Percentiles rank a stretch among this genome's conserved stretches.
phyloP scores from a whole-genome alignment of 768 basidiomycete genomes.

The Ramaria sp. region DNA sequence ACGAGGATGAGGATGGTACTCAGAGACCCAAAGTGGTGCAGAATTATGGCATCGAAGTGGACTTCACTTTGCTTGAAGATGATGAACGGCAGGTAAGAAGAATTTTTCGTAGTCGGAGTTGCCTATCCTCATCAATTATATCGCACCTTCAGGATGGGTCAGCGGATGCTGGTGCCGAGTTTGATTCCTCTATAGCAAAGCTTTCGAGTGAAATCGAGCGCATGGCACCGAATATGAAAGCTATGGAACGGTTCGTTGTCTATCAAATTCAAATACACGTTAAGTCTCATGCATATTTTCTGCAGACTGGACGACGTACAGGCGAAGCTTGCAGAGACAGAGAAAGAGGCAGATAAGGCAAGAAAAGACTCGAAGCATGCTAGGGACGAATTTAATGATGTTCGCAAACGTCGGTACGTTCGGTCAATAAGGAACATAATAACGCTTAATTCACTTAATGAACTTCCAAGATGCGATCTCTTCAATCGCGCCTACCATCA shows the following conservation, averaged over 20 bases:
- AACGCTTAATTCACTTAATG: not conserved
- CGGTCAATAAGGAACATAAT: not conserved
- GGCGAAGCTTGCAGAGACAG: constrained; percentile 74
- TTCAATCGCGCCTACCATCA: constrained; percentile 97
- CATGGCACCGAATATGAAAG: constrained; percentile 96
- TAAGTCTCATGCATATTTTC: not conserved
- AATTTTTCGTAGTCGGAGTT: not conserved
- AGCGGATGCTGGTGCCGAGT: constrained; percentile 51
- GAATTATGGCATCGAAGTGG: constrained; percentile 84
- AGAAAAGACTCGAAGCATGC: constrained; percentile 82
- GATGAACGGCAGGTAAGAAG: constrained; percentile 58
- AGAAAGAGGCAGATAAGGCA: constrained; percentile 86
- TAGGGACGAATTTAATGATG: constrained; percentile 83
- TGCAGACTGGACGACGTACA: constrained; percentile 74
- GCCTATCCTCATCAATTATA: not conserved
- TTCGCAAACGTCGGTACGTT: constrained; percentile 68
- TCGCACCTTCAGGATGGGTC: constrained; percentile 39
- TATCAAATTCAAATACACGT: not conserved
- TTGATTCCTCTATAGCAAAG: constrained; percentile 64
- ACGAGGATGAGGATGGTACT: constrained; percentile 75
- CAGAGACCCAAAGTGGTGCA: constrained; percentile 61
- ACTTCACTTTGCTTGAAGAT: constrained; percentile 66
- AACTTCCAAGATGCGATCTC: constrained; percentile 46
- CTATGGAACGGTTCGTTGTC: constrained; percentile 77
- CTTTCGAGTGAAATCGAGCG: constrained; percentile 74